Base-by-base conservation (phyloP, 202 grass and related monocot genomes). In the Schoenoplectus tabernaemontani region DNA sequence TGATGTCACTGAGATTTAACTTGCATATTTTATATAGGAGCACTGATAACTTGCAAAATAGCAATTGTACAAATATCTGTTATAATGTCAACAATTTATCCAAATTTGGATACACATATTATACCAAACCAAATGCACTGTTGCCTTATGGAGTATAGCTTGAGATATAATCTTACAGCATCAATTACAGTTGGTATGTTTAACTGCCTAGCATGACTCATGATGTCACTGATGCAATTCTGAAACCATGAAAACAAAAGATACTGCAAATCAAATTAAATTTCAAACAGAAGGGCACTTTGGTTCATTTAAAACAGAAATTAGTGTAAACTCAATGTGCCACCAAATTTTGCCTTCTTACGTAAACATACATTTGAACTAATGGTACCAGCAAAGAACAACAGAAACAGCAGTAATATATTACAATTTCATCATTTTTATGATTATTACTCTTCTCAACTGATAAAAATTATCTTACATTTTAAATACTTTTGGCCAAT, bases 161-260 rank as follows among this genome's bases (percentile, higher is more conserved):
- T 81, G 9, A 72, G 17, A 56, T 85, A 44, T 74, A 66, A 32
- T 54, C 17, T 73, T 94, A 98, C 95, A 72, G 91, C 95, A 86
- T 98, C 95, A 83, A 98, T 83, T 77, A 94, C 83, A 32, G 65
- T 92, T 65, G 95, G 91, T 64, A 98, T 87, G 65, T 87, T 92
- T 75, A 81, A 83, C 78, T 90, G 77, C 10, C 75, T 78, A 56
- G 93, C 88, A 73, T 86, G 91, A 78, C 76, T 92, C 84, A 98
- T 85, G 67, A 98, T 98, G 73, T 86, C 84, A 86, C 88, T 77
- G 20, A 94, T 88, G 72, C 95, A 98, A 83, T 94, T 84, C 95
- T 98, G 82, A n/a, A 54, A 33, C 30, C 86, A 65, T 77, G 57
- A 73, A 36, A 39, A 72, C 48, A 82, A 70, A 91, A 78, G 61